Base-by-base conservation (phyloP, 768 basidiomycete genomes). In the Dacryopinax primogenitus region DNA sequence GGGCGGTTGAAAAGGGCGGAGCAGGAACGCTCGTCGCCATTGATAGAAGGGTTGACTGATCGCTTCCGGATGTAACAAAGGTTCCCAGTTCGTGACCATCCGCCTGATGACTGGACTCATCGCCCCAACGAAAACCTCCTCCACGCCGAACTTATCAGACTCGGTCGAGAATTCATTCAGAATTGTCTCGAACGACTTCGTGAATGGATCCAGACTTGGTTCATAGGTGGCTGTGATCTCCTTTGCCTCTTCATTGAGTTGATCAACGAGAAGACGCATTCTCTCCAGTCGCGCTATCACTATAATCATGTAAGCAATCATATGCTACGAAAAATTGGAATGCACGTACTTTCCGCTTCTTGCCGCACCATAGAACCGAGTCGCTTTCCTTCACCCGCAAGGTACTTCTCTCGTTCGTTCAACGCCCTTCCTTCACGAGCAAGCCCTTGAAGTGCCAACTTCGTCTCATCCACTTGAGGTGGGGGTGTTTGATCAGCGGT, bases 51-150 rank as follows among this genome's bases (percentile, higher is more conserved):
- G 63, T 23, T 21, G 36, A 12, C 81, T 84, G 28, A 84, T 74
- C 11, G 85, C 78, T 7, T 80, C 76, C 0, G 92, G 90, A n/a
- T 89, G 80, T 65, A 86, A 79, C 12, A 99, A 79, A 0, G 96
- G 95, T 63, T 87, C 78, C 94, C 95, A 99, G 32, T 78, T 80
- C 0, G 83, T 74, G 33, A 90, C 81, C 75, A 87, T 81, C 16
- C 86, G 82, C 58, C 88, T 70, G 68, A 86, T 84, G 15, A 83
- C 75, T 1, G 95, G 96, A 2, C 86, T 83, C 62, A 99, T 88
- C 2, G 95, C 92, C 21, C 87, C 94, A 1, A 99, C 90, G 3
- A 95, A 84, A 26, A 98, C 84, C 72, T 98, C 94, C 68, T 98
- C 96, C 34, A 99, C 76, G 16, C 81, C 78, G 71, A 93, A 88